Percentiles rank a stretch among this genome's conserved stretches.
Evolutionary conservation across 441 rosid species (phyloP).

Genomic region (Euphorbia celastroides): DNA sequence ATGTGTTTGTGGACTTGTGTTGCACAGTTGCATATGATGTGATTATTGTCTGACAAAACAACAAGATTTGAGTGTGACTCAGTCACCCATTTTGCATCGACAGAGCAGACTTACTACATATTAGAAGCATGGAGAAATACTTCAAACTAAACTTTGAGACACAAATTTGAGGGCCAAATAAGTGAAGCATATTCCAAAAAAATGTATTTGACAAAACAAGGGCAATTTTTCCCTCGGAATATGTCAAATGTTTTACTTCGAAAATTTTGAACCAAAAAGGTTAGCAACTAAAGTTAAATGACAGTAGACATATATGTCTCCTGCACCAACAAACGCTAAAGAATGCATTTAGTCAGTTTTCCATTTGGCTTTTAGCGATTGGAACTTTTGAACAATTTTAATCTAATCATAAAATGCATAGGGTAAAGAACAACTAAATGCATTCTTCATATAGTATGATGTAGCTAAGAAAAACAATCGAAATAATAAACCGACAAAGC

Average conservation of each 20-base stretch:
- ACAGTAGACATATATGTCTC: no score
- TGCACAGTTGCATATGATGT: not conserved
- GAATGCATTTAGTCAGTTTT: no score
- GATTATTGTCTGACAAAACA: not conserved
- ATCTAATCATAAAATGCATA: no score
- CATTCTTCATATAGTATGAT: no score
- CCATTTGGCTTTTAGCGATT: no score
- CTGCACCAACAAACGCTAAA: no score
- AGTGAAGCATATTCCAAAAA: not conserved
- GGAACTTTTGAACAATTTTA: no score
- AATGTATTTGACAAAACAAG: not conserved
- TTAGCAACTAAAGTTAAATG: not conserved
- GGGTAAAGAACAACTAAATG: no score
- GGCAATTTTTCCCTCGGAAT: not conserved
- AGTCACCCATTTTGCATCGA: not conserved
- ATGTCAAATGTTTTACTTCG: not conserved
- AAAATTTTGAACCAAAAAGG: not conserved
- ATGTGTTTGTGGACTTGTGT: not conserved
- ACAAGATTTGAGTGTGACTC: not conserved
- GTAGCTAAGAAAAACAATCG: no score
- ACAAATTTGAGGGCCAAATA: not conserved
- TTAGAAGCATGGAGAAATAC: not conserved
- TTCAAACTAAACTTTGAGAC: not conserved
- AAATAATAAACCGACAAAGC: no score
- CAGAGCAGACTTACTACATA: not conserved